Percentiles rank a stretch among this genome's conserved stretches.
Conservation (phyloP, 345 rosid genomes). For the Citrus australasica region DNA sequence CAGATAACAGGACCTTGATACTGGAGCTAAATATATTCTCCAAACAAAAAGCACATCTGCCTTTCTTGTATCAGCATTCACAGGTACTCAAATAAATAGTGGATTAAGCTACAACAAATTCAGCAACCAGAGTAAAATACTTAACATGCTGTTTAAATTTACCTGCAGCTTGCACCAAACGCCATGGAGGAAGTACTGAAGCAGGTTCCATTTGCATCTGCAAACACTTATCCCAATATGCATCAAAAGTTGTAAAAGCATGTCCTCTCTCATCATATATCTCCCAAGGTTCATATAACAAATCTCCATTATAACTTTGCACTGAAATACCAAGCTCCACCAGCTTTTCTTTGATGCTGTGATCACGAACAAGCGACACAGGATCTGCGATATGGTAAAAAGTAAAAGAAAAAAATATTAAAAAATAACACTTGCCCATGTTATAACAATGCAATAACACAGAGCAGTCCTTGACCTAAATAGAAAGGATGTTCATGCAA, state of each 20-base stretch:
- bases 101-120: background rate
- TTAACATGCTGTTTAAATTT: constrained; percentile 9
- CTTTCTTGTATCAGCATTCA: background rate
- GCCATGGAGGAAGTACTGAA: constrained; percentile 72
- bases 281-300: constrained; percentile 92
- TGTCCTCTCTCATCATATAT: constrained; percentile 62
- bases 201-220: constrained; percentile 59
- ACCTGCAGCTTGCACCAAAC: constrained; percentile 64
- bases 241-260: constrained; percentile 63
- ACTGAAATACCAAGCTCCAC: constrained; percentile 74
- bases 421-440: background rate
- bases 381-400: constrained; percentile 46
- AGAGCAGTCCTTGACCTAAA: background rate
- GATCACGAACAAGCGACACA: constrained; percentile 84
- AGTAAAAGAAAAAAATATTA: background rate
- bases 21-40: background rate
- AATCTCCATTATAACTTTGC: constrained; percentile 86
- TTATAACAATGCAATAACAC: background rate
- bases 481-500: background rate
- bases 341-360: constrained; percentile 66
- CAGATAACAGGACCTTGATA: background rate
- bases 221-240: constrained; percentile 76
- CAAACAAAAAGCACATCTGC: background rate
- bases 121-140: background rate
- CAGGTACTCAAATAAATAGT: background rate